A percentile compares a stretch with the other conserved stretches of the same genome.
Evolutionary conservation across 2,329 filamentous ascomycete genomes (phyloP).

Genomic region (Xylaria sp.): DNA sequence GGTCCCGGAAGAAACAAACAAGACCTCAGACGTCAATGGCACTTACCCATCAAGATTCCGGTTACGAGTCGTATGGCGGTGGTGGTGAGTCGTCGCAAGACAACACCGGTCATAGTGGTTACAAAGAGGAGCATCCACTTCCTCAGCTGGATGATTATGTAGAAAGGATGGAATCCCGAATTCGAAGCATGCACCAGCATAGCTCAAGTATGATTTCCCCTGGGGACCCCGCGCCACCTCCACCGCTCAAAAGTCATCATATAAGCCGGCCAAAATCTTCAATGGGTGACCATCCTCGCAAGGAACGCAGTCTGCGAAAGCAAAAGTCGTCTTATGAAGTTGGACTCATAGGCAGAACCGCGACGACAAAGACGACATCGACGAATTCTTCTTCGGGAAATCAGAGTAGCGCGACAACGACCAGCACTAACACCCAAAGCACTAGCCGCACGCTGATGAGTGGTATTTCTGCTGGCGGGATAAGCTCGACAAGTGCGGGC

Average conservation of each 20-base stretch:
- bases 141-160: slow-evolving; percentile 86
- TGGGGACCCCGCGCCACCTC: slow-evolving; percentile 44
- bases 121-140: slow-evolving; percentile 59
- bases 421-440: slow-evolving; percentile 73
- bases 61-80: slow-evolving; percentile 63
- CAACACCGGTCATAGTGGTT: slow-evolving; percentile 48
- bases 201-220: slow-evolving; percentile 50
- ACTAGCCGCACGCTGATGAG: slow-evolving; percentile 93
- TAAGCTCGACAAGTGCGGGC: slow-evolving; percentile 94
- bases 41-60: slow-evolving; percentile 65
- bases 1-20: slow-evolving; percentile 44
- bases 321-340: slow-evolving; percentile 83
- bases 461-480: slow-evolving; percentile 84
- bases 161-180: slow-evolving; percentile 85
- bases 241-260: slow-evolving; percentile 55
- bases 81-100: slow-evolving; percentile 58
- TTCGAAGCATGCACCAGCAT: slow-evolving; percentile 73
- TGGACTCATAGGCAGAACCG: slow-evolving; percentile 75
- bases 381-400: slow-evolving; percentile 78
- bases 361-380: slow-evolving; percentile 85
- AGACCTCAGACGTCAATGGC: slow-evolving; percentile 78
- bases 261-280: slow-evolving; percentile 65
- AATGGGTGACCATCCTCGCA: slow-evolving; percentile 50
- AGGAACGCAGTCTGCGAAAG: slow-evolving; percentile 59
- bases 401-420: slow-evolving; percentile 69